phyloP scores from a whole-genome alignment of 2,329 filamentous ascomycete species.

The Phaeosphaeriaceae sp. region DNA sequence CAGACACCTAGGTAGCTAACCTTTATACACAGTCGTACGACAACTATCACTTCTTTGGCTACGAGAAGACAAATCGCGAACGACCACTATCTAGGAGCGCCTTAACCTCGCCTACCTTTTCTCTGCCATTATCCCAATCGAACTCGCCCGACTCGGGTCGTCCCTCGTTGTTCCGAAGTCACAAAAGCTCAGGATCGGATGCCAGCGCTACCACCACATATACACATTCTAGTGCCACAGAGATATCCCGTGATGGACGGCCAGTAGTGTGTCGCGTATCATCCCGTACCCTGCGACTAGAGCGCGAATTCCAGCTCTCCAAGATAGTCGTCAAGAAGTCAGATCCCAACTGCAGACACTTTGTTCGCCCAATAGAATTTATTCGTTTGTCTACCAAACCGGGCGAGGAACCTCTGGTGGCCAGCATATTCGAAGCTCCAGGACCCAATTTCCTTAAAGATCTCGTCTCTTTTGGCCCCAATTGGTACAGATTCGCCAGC shows the following conservation, averaged over 20 bases:
- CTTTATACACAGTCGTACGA: conserved; percentile 69
- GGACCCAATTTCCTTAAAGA: conserved; percentile 75
- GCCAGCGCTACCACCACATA: conserved; percentile 46
- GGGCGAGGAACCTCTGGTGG: conserved; percentile 75
- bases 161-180: conserved; percentile 33
- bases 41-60: conserved; percentile 71
- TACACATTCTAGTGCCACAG: conserved; percentile 57
- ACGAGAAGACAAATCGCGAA: conserved; percentile 30
- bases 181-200: conserved; percentile 46
- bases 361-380: conserved; percentile 80
- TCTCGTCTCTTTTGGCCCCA: conserved; percentile 77
- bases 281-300: conserved; percentile 79
- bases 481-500: conserved; percentile 46
- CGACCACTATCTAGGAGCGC: conserved; percentile 35
- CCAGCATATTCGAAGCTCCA: conserved; percentile 80
- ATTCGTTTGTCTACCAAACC: conserved; percentile 71
- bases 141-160: conserved; percentile 40
- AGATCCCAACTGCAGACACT: conserved; percentile 76
- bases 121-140: conserved; percentile 13
- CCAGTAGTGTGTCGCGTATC: conserved; percentile 83
- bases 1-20: conserved; percentile 23
- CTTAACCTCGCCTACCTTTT: conserved; percentile 24
- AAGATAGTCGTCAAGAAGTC: conserved; percentile 73
- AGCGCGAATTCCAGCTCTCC: conserved; percentile 84
- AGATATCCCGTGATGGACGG: conserved; percentile 47